Conservation (phyloP, 164 flowering plant genomes). For the Euptelea pleiosperma region DNA sequence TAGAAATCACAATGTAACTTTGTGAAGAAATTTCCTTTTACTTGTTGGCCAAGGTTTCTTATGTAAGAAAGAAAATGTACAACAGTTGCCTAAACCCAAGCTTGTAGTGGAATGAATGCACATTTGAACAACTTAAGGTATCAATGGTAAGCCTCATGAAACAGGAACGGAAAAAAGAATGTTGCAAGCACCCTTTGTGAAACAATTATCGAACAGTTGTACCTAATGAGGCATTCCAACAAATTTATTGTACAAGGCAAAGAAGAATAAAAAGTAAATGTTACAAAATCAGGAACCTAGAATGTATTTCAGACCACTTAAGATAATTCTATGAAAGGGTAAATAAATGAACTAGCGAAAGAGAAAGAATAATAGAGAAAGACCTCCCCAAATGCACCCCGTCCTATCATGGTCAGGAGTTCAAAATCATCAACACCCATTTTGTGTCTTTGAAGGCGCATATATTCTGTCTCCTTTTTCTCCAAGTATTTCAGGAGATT, state of each 20-base stretch:
- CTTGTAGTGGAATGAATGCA: no score
- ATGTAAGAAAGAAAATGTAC: background rate
- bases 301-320: background rate
- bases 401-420: conserved; percentile 45
- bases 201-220: no score
- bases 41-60: background rate
- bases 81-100: background rate
- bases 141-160: no score
- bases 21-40: background rate
- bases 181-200: no score
- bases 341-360: background rate
- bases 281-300: background rate
- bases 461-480: conserved; percentile 50
- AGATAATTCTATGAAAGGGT: background rate
- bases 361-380: background rate
- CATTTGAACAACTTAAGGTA: background rate
- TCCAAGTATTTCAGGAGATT: conserved; percentile 37
- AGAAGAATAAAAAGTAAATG: background rate
- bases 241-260: background rate
- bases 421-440: conserved; percentile 54
- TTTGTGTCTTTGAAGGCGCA: conserved; percentile 50
- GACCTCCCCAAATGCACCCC: conserved; percentile 57
- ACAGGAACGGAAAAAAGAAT: no score
- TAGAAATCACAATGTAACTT: background rate
- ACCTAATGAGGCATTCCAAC: background rate